phyloP scores from a whole-genome alignment of 2,329 filamentous ascomycete genomes.

The Fusarium sarcochroum region DNA sequence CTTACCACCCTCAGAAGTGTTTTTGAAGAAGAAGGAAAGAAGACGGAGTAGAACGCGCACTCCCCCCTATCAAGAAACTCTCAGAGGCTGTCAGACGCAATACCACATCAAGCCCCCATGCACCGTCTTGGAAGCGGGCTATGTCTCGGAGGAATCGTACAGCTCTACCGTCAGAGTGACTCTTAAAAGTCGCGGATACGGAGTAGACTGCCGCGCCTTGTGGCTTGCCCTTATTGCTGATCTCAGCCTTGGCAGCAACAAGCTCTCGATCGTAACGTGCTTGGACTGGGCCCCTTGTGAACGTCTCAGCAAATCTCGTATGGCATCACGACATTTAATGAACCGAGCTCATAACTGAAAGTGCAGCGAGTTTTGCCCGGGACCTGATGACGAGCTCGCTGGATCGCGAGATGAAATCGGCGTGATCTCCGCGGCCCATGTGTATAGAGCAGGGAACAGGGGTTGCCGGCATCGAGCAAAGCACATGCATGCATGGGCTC shows the following conservation, averaged over 20 bases:
- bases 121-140: constrained; percentile 13
- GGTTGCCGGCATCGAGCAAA: constrained; percentile 33
- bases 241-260: constrained; percentile 40
- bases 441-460: constrained; percentile 27
- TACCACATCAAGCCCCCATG: constrained; percentile 23
- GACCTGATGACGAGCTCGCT: constrained; percentile 38
- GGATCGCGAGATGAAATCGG: constrained; percentile 27
- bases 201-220: constrained; percentile 17
- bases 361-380: constrained; percentile 21
- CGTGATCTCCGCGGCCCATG: constrained; percentile 31
- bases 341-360: background rate
- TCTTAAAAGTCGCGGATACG: constrained; percentile 14
- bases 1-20: constrained; percentile 11
- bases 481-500: constrained; percentile 24
- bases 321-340: constrained; percentile 11
- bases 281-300: constrained; percentile 3
- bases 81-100: constrained; percentile 24
- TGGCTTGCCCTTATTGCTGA: constrained; percentile 38
- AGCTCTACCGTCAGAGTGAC: constrained; percentile 13
- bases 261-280: constrained; percentile 7
- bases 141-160: constrained; percentile 32
- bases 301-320: background rate
- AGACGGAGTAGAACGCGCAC: constrained; percentile 18
- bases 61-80: background rate
- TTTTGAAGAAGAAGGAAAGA: constrained; percentile 27